Conservation (phyloP, 768 basidiomycete genomes). For the Boletus sp. region DNA sequence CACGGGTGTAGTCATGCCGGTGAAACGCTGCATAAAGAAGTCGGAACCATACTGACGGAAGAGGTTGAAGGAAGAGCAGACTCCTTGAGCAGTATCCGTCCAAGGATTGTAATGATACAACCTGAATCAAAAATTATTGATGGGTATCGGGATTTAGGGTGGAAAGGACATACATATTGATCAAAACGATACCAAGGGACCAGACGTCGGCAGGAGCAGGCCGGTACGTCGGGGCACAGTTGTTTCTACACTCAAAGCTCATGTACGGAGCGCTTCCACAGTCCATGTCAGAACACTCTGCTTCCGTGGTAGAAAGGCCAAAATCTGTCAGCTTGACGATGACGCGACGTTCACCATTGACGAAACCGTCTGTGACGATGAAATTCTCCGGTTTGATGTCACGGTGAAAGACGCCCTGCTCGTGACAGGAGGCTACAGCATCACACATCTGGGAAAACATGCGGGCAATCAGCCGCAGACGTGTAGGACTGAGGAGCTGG, state of each 20-base stretch:
- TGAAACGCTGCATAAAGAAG: constrained; percentile 89
- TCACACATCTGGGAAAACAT: constrained; percentile 99
- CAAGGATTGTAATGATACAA: constrained; percentile 98
- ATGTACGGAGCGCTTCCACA: constrained; percentile 99
- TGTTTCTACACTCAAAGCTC: constrained; percentile 99
- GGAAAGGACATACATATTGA: constrained; percentile 76
- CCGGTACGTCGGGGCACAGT: constrained; percentile 89
- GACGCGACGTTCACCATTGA: constrained; percentile 76
- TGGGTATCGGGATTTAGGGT: neutral
- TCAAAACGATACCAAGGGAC: constrained; percentile 97
- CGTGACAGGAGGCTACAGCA: constrained; percentile 92
- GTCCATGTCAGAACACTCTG: constrained; percentile 92
- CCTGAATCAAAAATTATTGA: constrained; percentile 40
- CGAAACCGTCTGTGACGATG: constrained; percentile 83
- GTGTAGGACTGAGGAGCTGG: constrained; percentile 80
- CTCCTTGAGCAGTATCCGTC: constrained; percentile 87
- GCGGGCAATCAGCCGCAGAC: constrained; percentile 88
- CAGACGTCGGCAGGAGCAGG: constrained; percentile 97
- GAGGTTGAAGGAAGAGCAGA: constrained; percentile 75
- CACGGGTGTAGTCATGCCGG: constrained; percentile 82
- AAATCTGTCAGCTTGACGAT: constrained; percentile 97
- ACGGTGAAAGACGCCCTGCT: constrained; percentile 86
- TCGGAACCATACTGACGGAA: constrained; percentile 75
- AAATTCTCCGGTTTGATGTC: constrained; percentile 99
- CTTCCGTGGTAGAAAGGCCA: constrained; percentile 87